phyloP scores from a whole-genome alignment of 345 rosid genomes.

The Cardiospermum halicacabum region DNA sequence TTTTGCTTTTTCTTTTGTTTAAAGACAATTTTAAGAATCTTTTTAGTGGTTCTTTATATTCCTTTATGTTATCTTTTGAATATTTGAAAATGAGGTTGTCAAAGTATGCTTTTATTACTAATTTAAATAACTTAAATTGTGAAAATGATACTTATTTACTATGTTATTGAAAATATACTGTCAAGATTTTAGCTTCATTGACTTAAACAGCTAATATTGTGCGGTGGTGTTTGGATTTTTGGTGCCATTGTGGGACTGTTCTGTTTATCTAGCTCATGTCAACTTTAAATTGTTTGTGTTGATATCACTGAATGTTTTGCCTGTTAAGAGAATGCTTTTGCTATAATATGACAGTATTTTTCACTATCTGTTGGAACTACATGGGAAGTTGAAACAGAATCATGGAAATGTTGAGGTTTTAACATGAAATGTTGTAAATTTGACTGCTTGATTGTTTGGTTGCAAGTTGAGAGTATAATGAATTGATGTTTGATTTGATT shows the following conservation, averaged over 20 bases:
- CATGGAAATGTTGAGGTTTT: no score
- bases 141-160: neutral
- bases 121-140: neutral
- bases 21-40: neutral
- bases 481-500: constrained; percentile 21
- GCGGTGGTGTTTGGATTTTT: no score
- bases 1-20: neutral
- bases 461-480: no score
- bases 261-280: neutral
- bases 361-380: no score
- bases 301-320: neutral
- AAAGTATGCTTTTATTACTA: neutral
- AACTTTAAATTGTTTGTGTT: neutral
- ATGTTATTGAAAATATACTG: neutral
- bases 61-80: neutral
- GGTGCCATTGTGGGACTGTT: neutral
- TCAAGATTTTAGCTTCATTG: no score
- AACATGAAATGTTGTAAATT: neutral
- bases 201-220: neutral
- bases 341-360: neutral
- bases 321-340: neutral
- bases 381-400: no score
- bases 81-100: neutral
- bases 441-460: neutral
- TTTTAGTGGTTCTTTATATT: neutral